phyloP scores from a whole-genome alignment of 1,284 basidiomycete genomes.

The Ceratobasidium sp. region DNA sequence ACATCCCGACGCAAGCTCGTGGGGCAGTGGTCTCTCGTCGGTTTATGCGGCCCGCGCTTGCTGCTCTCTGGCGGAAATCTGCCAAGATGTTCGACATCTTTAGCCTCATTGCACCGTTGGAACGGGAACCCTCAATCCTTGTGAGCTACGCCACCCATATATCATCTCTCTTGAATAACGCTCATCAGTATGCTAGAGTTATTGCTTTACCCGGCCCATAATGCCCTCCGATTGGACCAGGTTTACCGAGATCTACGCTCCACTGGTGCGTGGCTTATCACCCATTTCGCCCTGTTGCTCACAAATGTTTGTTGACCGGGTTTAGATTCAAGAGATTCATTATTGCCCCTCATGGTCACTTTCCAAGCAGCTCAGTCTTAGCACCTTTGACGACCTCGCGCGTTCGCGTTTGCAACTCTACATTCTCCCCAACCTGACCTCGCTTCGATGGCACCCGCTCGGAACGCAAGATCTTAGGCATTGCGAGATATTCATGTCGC shows the following conservation, averaged over 20 bases:
- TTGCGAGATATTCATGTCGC: constrained; percentile 38
- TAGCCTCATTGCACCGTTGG: constrained; percentile 37
- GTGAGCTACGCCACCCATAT: constrained; percentile 17
- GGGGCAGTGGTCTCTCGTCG: constrained; percentile 31
- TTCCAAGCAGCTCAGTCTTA: constrained; percentile 32
- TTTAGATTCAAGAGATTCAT: constrained; percentile 40
- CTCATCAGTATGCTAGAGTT: constrained; percentile 32
- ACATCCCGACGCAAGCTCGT: constrained; percentile 18
- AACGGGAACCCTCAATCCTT: constrained; percentile 40
- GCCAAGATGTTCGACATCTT: constrained; percentile 40
- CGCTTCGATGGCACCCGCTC: constrained; percentile 41
- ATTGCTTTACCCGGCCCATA: constrained; percentile 34
- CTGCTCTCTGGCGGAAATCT: constrained; percentile 33
- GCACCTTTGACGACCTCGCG: constrained; percentile 38
- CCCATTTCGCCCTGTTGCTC: background rate
- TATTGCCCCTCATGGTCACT: constrained; percentile 34
- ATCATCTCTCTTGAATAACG: background rate
- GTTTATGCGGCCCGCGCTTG: constrained; percentile 37
- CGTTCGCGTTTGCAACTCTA: constrained; percentile 37
- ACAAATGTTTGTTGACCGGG: background rate
- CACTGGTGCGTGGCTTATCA: constrained; percentile 24
- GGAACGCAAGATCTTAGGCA: constrained; percentile 28
- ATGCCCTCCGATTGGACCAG: constrained; percentile 41
- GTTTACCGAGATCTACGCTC: constrained; percentile 37
- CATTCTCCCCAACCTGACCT: constrained; percentile 30